These are phyloP conservation scores for Mycena filopes DNA, from an alignment of 768 basidiomycete species.

Conservation along the genomic window DNA sequence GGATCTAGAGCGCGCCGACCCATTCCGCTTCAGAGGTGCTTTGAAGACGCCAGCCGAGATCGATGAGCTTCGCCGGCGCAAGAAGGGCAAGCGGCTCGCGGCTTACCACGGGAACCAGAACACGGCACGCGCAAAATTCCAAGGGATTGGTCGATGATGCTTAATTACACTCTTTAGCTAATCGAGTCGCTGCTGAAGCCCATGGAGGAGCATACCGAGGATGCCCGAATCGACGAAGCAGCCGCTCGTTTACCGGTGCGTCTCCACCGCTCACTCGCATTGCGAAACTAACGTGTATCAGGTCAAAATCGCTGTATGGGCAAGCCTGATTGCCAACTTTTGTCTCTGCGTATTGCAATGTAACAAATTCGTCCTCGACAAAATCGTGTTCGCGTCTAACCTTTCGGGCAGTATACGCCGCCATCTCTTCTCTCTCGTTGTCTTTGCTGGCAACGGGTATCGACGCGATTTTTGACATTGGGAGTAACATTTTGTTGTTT, in stretches of 20 bases:
- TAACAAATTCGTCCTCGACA: constrained; percentile 42
- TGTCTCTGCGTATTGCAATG: constrained; percentile 77
- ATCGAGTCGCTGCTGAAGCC: constrained; percentile 90
- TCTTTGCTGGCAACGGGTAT: constrained; percentile 91
- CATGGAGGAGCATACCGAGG: constrained; percentile 88
- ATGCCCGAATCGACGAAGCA: constrained; percentile 78
- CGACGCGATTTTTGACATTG: constrained; percentile 88
- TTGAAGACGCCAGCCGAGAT: constrained; percentile 73
- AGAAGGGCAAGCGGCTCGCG: constrained; percentile 70
- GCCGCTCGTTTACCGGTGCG: constrained; percentile 73
- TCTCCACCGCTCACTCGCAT: constrained; percentile 21
- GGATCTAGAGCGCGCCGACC: constrained; percentile 62
- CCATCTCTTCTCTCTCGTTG: constrained; percentile 83
- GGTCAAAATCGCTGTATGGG: constrained; percentile 91
- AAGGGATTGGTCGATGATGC: not conserved
- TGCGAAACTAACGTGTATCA: constrained; percentile 40
- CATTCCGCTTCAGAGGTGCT: constrained; percentile 72
- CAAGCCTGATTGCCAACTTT: constrained; percentile 84
- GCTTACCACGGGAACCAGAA: constrained; percentile 79
- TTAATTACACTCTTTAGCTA: constrained; percentile 59
- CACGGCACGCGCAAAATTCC: constrained; percentile 55
- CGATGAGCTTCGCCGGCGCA: constrained; percentile 66
- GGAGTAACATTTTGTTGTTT: constrained; percentile 84
- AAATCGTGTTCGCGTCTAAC: constrained; percentile 11
- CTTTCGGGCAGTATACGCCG: constrained; percentile 81